These are phyloP conservation scores for Mucor lusitanicus DNA, from an alignment of 371 early-diverging fungal species.

Conservation along the genomic window DNA sequence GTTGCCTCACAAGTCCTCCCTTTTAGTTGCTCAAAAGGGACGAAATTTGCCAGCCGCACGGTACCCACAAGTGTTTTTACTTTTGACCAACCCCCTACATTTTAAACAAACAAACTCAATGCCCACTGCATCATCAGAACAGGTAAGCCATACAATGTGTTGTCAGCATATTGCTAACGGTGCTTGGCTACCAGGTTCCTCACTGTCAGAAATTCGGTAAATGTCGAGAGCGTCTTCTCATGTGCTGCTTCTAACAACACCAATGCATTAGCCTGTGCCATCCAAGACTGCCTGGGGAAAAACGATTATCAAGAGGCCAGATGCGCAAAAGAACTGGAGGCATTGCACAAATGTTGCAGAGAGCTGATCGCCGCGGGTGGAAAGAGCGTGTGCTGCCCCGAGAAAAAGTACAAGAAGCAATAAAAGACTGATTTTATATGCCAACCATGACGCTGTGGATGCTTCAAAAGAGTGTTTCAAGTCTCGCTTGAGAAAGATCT, in stretches of 20 bases:
- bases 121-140: not conserved
- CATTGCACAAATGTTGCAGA: constrained; percentile 64
- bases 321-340: constrained; percentile 57
- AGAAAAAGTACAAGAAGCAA: constrained; percentile 46
- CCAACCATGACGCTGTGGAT: not conserved
- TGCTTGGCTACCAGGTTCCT: constrained; percentile 11
- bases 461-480: not conserved
- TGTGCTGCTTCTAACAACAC: not conserved
- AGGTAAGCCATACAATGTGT: not conserved
- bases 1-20: too few relatives aligned
- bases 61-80: not conserved
- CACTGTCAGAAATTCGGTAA: constrained; percentile 42
- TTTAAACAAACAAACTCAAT: not conserved
- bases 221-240: not conserved
- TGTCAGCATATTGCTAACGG: not conserved
- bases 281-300: constrained; percentile 69
- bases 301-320: constrained; percentile 70
- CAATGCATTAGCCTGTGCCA: constrained; percentile 72
- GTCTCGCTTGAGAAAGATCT: not conserved
- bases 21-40: too few relatives aligned
- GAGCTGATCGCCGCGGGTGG: constrained; percentile 56
- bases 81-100: constrained; percentile 2
- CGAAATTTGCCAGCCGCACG: too few relatives aligned
- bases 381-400: constrained; percentile 66
- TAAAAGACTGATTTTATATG: not conserved